Percentiles rank a stretch among this genome's conserved stretches.
phyloP scores from a whole-genome alignment of 345 rosid species.

The Eucalyptus urophylla region DNA sequence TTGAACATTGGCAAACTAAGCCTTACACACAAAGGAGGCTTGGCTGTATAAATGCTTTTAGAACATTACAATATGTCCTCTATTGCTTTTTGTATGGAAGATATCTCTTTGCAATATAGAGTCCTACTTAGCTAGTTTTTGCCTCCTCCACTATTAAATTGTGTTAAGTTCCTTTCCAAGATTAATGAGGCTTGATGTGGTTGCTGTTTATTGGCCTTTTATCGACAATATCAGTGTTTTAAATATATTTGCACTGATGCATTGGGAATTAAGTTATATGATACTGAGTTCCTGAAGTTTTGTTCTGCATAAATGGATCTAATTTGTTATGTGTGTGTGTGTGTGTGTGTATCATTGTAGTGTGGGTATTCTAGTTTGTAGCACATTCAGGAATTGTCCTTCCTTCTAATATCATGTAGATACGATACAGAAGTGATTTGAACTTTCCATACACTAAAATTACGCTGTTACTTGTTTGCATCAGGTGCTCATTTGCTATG shows the following conservation, averaged over 20 bases:
- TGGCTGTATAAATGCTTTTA: neutral
- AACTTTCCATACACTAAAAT: neutral
- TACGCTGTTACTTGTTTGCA: neutral
- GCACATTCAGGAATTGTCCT: neutral
- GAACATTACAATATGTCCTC: neutral
- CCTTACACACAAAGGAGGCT: neutral
- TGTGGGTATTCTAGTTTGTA: neutral
- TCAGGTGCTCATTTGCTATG: slow-evolving; percentile 92
- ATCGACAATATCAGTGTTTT: neutral
- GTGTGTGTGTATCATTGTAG: neutral
- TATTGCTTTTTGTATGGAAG: neutral
- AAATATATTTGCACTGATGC: neutral
- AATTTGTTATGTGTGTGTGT: neutral
- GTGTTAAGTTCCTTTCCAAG: neutral
- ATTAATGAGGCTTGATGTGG: neutral
- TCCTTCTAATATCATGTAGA: neutral
- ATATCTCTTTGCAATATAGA: neutral
- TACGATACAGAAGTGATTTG: neutral
- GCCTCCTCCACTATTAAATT: neutral
- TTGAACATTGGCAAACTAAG: neutral
- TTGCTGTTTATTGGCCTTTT: neutral
- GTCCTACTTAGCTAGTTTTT: neutral
- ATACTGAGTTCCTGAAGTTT: neutral
- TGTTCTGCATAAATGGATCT: neutral
- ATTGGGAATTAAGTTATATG: neutral